Base-by-base conservation (phyloP, 2,329 filamentous ascomycete species). In the Cercospora zeae-maydis region DNA sequence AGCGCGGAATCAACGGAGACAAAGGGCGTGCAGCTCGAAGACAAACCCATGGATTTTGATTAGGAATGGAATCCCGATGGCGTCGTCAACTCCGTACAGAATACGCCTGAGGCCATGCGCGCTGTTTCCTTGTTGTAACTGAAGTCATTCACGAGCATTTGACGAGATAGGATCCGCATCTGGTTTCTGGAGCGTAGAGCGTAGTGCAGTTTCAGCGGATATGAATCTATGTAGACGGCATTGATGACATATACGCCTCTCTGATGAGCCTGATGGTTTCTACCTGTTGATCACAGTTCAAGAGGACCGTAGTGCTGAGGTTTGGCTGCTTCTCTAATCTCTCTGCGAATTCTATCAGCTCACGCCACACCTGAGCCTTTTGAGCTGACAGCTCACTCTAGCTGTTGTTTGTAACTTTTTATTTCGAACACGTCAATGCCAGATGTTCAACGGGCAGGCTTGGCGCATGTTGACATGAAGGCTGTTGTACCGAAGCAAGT, bases 31-130 rank as follows among this genome's bases (percentile, higher is more conserved):
- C 88, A 86, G 68, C 79, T 92, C 71, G 86, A 86, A 71, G 89
- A 92, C 75, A 87, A 85, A 76, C 87, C 89, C n/a, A 91, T 92
- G 87, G 88, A 91, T 62, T 75, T 74, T 77, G 88, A 91, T 76
- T 90, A 73, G 71, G 70, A 69, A 63, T 72, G 64, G 70, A 66
- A 68, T 67, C 61, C 67, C 19, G 58, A 56, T 11, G 54, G 53
- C 51, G 58, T 60, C 9, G 61, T 54, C n/a, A 37, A 39, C 11
- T 56, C 53, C 7, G 39, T 56, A 5, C 53, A 42, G 27, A 42
- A 42, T 16, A 56, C 34, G 33, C 53, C 33, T 4, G 53, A 56
- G n/a, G 19, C 14, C 13, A 56, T 42, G 53, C n/a, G 53, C 10
- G 53, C 53, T n/a, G 34, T 56, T 9, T 56, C 53, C 39, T 34